Base-by-base conservation (phyloP, 306 rosid species). In the Hippophae tibetana region DNA sequence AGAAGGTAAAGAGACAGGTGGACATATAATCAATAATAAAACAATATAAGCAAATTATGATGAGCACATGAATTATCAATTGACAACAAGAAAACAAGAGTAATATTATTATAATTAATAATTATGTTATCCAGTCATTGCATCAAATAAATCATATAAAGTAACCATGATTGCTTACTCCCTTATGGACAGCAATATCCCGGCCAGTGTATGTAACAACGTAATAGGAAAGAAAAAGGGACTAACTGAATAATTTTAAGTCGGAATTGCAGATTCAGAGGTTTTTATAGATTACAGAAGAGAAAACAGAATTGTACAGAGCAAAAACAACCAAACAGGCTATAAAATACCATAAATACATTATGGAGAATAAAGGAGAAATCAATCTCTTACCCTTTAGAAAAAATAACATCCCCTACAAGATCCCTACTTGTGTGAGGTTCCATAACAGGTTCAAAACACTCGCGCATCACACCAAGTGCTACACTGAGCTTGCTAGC, bases 401-500 rank as follows among this genome's bases (percentile, higher is more conserved):
- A 76, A 70, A 87, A 88, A 57, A 92, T 55, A 63, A 82, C 73
- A 59, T 92, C 89, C 56, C 85, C 96, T 52, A 75, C 58, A 9
- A 92, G 76, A 85, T 92, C 93, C 68, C 78, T 73, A 12, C 56
- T 13, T 4, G 95, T 74, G 41, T 41, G 58, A 61, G 84, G 61
- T 45, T 92, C 96, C 81, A 75, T 72, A 26, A 85, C 71, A n/a
- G 95, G 95, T 77, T 83, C 82, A 56, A 92, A 92, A 70, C 96
- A 88, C 69, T 92, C 96, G 50, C 83, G 96, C 83, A 92, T 80
- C 78, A 92, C 72, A 7, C 68, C 75, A 61, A 92, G 84, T 42
- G 99, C 95, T 61, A 85, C 69, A 76, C 66, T 83, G 52, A 92
- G 95, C 74, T 76, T 85, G 90, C 75, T 69, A 64, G 70, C 63